phyloP scores from a whole-genome alignment of 805 yeast species.

The Kodamaea nitidulidarum region DNA sequence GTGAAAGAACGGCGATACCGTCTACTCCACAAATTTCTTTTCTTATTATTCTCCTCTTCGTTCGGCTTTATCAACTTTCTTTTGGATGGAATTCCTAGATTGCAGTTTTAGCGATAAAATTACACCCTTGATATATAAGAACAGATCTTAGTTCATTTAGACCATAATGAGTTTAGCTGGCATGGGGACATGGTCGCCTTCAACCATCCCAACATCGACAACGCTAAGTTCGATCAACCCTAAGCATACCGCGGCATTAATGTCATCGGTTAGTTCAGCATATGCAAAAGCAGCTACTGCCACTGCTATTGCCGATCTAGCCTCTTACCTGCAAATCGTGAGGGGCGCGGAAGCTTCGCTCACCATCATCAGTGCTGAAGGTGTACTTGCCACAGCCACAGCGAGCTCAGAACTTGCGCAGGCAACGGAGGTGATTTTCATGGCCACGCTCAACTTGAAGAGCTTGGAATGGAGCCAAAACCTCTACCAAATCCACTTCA shows the following conservation, averaged over 20 bases:
- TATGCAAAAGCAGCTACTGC: conserved; percentile 17
- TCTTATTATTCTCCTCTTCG: too few relatives aligned
- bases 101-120: too few relatives aligned
- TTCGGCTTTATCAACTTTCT: too few relatives aligned
- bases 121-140: too few relatives aligned
- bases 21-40: too few relatives aligned
- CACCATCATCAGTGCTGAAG: conserved; percentile 29
- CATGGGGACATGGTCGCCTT: conserved; percentile 21
- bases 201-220: conserved; percentile 25
- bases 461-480: conserved; percentile 27
- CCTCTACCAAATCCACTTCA: conserved; percentile 10
- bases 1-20: too few relatives aligned
- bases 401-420: conserved; percentile 17
- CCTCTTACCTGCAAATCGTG: conserved; percentile 18
- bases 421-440: conserved; percentile 31
- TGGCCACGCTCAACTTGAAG: conserved; percentile 30
- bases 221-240: conserved; percentile 25
- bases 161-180: neutral
- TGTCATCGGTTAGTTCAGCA: conserved; percentile 2
- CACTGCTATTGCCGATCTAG: conserved; percentile 16
- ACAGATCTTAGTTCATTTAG: too few relatives aligned
- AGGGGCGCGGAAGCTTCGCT: conserved; percentile 38
- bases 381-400: conserved; percentile 37
- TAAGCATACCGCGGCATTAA: conserved; percentile 21
- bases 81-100: too few relatives aligned